Percentiles rank a stretch among this genome's conserved stretches.
phyloP scores from a whole-genome alignment of 495 filamentous ascomycete genomes.

The Aspergillus asperescens region DNA sequence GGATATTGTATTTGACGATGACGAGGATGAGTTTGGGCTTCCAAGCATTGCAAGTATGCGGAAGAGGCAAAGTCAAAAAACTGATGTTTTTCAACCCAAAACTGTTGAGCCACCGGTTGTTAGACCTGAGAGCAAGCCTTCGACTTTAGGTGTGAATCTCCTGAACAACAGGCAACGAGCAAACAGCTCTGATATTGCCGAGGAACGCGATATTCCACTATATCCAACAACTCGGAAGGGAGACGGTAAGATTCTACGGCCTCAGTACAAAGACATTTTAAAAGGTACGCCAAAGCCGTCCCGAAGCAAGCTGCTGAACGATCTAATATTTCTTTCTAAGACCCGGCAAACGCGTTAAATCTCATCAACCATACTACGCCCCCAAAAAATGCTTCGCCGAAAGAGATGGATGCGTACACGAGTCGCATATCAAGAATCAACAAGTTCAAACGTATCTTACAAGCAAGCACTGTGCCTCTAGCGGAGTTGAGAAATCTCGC shows the following conservation, averaged over 20 bases:
- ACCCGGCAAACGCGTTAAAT: slow-evolving; percentile 92
- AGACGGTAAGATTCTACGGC: slow-evolving; percentile 90
- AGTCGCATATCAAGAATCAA: slow-evolving; percentile 91
- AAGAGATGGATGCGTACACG: slow-evolving; percentile 81
- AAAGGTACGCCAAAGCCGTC: slow-evolving; percentile 46
- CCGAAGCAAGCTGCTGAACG: not conserved
- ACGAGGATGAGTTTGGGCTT: slow-evolving; percentile 91
- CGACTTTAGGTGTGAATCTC: slow-evolving; percentile 32
- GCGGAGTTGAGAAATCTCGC: slow-evolving; percentile 76
- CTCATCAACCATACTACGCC: slow-evolving; percentile 82
- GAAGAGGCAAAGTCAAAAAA: slow-evolving; percentile 54
- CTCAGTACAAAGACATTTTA: slow-evolving; percentile 95
- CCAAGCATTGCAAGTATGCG: slow-evolving; percentile 87
- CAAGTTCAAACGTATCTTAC: slow-evolving; percentile 94
- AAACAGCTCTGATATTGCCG: slow-evolving; percentile 85
- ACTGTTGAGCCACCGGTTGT: slow-evolving; percentile 43
- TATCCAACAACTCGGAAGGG: slow-evolving; percentile 83
- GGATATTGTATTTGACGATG: slow-evolving; percentile 72
- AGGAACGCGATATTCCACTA: slow-evolving; percentile 77
- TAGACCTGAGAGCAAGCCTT: slow-evolving; percentile 19
- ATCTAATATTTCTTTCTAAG: slow-evolving; percentile 33
- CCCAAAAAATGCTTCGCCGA: slow-evolving; percentile 67
- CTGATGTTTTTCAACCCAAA: slow-evolving; percentile 41
- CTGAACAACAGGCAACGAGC: slow-evolving; percentile 45
- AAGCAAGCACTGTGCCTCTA: slow-evolving; percentile 82